Evolutionary conservation across 768 basidiomycete genomes (phyloP).

Genomic region (Astraeus odoratus): DNA sequence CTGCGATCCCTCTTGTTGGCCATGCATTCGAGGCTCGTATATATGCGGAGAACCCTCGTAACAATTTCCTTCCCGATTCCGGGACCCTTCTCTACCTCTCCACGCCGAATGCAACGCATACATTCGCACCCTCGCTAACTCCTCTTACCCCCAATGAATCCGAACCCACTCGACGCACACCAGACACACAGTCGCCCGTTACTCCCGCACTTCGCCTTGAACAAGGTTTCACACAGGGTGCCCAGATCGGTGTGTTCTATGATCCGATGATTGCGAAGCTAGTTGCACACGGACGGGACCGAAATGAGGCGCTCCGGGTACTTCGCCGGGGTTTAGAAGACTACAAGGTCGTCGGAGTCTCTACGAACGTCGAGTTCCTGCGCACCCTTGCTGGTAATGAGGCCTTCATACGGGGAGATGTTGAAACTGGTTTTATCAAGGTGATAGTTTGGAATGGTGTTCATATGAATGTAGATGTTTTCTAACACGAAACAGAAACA

Average conservation of each 20-base stretch:
- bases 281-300: constrained; percentile 79
- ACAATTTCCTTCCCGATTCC: constrained; percentile 89
- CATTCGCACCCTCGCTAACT: constrained; percentile 47
- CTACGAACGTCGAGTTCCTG: constrained; percentile 89
- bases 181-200: constrained; percentile 22
- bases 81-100: constrained; percentile 76
- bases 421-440: constrained; percentile 92
- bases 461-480: not conserved
- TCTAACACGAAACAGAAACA: constrained; percentile 57
- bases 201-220: constrained; percentile 74
- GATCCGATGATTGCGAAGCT: constrained; percentile 93
- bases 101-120: constrained; percentile 66
- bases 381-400: constrained; percentile 67
- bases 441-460: constrained; percentile 14
- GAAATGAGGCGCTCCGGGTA: constrained; percentile 76
- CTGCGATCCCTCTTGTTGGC: constrained; percentile 76
- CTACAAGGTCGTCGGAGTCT: constrained; percentile 86
- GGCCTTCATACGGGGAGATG: constrained; percentile 69
- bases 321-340: constrained; percentile 77
- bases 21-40: constrained; percentile 95
- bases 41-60: constrained; percentile 91
- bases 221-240: constrained; percentile 77
- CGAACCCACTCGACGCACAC: constrained; percentile 17
- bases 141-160: constrained; percentile 22
- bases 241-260: constrained; percentile 82